Evolutionary conservation across 2,329 filamentous ascomycete genomes (phyloP).

Genomic region (Colletotrichum navitas): DNA sequence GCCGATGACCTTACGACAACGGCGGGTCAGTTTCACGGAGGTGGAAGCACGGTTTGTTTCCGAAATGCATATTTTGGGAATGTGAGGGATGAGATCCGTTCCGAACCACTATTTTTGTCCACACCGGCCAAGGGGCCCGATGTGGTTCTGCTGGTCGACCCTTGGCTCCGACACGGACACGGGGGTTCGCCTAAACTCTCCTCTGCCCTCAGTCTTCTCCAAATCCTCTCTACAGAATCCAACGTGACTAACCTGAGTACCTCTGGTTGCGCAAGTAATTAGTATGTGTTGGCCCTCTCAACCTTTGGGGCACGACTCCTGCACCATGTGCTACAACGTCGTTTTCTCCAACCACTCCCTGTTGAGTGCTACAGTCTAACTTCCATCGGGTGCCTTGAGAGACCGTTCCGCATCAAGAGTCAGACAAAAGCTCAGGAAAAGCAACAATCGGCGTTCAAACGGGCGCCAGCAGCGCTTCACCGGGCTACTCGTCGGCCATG

Average conservation of each 20-base stretch:
- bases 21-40: slow-evolving; percentile 10
- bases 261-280: background rate
- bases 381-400: slow-evolving; percentile 4
- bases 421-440: slow-evolving; percentile 24
- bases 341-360: slow-evolving; percentile 7
- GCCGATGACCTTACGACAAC: slow-evolving; percentile 11
- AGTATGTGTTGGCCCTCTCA: background rate
- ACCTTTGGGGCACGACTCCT: slow-evolving; percentile 17
- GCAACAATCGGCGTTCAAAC: slow-evolving; percentile 29
- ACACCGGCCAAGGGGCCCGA: slow-evolving; percentile 30
- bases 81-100: background rate
- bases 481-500: slow-evolving; percentile 1
- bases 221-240: background rate
- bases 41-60: slow-evolving; percentile 11
- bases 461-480: slow-evolving; percentile 38
- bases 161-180: slow-evolving; percentile 39
- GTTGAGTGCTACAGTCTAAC: slow-evolving; percentile 10
- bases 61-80: slow-evolving; percentile 15
- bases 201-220: slow-evolving; percentile 16
- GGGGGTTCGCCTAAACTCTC: slow-evolving; percentile 25
- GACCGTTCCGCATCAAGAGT: slow-evolving; percentile 1
- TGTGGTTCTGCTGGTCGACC: slow-evolving; percentile 30
- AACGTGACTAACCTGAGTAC: background rate
- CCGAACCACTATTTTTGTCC: background rate
- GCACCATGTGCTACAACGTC: slow-evolving; percentile 17